Conservation (phyloP, 768 basidiomycete species). For the Amylocystis lapponica region DNA sequence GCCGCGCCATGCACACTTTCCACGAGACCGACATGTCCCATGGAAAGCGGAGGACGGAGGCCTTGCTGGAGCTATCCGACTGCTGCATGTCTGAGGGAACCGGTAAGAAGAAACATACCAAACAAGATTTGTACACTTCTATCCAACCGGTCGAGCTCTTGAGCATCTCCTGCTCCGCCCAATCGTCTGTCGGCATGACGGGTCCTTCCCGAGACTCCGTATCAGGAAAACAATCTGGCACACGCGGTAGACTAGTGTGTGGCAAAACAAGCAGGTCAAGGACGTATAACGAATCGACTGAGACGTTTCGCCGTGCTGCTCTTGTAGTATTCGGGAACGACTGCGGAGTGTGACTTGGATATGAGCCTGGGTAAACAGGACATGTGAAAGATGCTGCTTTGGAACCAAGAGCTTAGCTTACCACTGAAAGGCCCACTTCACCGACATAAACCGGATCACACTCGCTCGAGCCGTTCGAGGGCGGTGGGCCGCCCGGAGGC, state of each 20-base stretch:
- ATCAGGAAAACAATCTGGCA: slow-evolving; percentile 52
- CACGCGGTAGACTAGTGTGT: slow-evolving; percentile 62
- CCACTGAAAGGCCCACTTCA: slow-evolving; percentile 61
- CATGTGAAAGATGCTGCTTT: not conserved
- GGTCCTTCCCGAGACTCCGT: slow-evolving; percentile 58
- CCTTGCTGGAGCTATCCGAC: no score
- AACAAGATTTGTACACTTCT: slow-evolving; percentile 56
- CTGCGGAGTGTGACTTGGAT: slow-evolving; percentile 66
- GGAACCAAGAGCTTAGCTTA: slow-evolving; percentile 30
- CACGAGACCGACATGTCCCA: no score
- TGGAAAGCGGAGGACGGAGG: no score
- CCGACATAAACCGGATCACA: slow-evolving; percentile 60
- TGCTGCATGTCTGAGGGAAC: no score
- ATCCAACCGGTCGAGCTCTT: slow-evolving; percentile 69
- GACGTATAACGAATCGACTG: slow-evolving; percentile 48
- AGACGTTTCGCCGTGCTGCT: slow-evolving; percentile 11
- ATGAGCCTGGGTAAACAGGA: slow-evolving; percentile 43
- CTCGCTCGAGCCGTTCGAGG: slow-evolving; percentile 37
- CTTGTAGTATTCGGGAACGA: slow-evolving; percentile 28
- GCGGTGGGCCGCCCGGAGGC: slow-evolving; percentile 9
- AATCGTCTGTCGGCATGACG: slow-evolving; percentile 65
- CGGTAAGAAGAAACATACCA: slow-evolving; percentile 56
- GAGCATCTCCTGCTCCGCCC: slow-evolving; percentile 70
- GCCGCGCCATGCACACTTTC: no score
- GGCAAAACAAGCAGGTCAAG: slow-evolving; percentile 66